A percentile compares a stretch with the other conserved stretches of the same genome.
These are phyloP conservation scores for Talaromyces sp. DNA, from an alignment of 2,329 filamentous ascomycete species.

Conservation along the genomic window DNA sequence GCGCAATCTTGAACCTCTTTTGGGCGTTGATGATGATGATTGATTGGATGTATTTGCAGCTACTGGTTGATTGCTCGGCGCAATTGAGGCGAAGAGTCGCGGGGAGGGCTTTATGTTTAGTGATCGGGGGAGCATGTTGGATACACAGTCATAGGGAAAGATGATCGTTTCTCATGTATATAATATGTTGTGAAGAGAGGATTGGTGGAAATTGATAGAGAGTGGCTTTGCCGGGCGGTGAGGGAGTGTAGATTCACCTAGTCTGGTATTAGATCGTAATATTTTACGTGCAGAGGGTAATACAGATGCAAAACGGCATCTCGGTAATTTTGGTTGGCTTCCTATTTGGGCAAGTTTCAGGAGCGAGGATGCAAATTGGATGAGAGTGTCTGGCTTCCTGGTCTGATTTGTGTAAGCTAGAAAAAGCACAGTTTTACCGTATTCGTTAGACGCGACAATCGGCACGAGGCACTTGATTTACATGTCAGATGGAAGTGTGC, in stretches of 20 bases:
- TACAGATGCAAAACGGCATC: not conserved
- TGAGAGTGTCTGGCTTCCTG: not conserved
- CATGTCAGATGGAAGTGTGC: not conserved
- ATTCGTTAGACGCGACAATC: not conserved
- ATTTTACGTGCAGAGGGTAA: not conserved
- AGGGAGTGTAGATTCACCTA: not conserved
- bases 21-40: not conserved
- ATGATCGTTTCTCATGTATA: too few species aligned
- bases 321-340: not conserved
- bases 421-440: not conserved
- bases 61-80: slow-evolving; percentile 5
- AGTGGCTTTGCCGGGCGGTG: slow-evolving; percentile 2
- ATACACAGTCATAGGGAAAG: too few species aligned
- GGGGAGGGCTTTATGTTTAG: slow-evolving; percentile 7
- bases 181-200: too few species aligned
- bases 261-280: not conserved
- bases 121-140: not conserved
- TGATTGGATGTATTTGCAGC: not conserved
- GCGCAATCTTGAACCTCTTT: slow-evolving; percentile 5
- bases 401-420: too few species aligned
- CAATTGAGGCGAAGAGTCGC: slow-evolving; percentile 12
- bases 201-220: not conserved
- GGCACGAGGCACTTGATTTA: not conserved
- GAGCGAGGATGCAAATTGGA: not conserved
- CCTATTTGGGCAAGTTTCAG: not conserved